Conservation (phyloP, 371 early-diverging fungal species). For the Coemansia sp. region DNA sequence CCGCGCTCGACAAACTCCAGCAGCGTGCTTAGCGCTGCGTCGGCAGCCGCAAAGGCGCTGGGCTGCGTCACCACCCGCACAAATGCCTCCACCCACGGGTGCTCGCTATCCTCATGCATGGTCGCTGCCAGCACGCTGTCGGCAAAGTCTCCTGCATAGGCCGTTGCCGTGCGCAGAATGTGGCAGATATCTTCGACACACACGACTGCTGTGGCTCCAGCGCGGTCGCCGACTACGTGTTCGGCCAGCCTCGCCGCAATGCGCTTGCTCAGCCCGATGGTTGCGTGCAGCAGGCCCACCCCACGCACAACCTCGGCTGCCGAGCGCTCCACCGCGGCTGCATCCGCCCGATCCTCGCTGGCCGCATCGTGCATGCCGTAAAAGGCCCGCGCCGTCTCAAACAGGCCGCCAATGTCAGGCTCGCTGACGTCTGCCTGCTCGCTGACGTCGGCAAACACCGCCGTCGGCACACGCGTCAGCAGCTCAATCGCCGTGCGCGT, state of each 20-base stretch:
- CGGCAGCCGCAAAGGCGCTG: constrained; percentile 10
- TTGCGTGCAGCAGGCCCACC: constrained; percentile 25
- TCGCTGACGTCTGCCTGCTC: background rate
- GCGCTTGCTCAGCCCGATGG: constrained; percentile 19
- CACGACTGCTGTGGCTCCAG: background rate
- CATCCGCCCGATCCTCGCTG: background rate
- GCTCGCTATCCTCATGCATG: background rate
- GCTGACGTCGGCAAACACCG: constrained; percentile 13
- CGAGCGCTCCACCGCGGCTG: constrained; percentile 23
- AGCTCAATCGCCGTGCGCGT: constrained; percentile 39
- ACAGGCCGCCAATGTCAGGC: constrained; percentile 3
- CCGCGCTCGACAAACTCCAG: constrained; percentile 24
- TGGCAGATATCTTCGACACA: constrained; percentile 38
- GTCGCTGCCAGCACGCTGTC: background rate
- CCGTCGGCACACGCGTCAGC: constrained; percentile 36
- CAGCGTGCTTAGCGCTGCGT: constrained; percentile 25
- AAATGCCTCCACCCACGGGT: constrained; percentile 25
- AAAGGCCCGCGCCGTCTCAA: constrained; percentile 23
- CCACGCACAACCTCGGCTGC: constrained; percentile 37
- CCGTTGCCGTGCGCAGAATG: constrained; percentile 22
- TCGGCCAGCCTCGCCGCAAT: constrained; percentile 13
- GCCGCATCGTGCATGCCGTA: constrained; percentile 13
- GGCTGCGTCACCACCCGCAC: constrained; percentile 10
- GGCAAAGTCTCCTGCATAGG: constrained; percentile 24
- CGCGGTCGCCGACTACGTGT: background rate